A percentile compares a stretch with the other conserved stretches of the same genome.
Evolutionary conservation across 305 asterid species (phyloP).

Genomic region (Solanum aculeatissimum): DNA sequence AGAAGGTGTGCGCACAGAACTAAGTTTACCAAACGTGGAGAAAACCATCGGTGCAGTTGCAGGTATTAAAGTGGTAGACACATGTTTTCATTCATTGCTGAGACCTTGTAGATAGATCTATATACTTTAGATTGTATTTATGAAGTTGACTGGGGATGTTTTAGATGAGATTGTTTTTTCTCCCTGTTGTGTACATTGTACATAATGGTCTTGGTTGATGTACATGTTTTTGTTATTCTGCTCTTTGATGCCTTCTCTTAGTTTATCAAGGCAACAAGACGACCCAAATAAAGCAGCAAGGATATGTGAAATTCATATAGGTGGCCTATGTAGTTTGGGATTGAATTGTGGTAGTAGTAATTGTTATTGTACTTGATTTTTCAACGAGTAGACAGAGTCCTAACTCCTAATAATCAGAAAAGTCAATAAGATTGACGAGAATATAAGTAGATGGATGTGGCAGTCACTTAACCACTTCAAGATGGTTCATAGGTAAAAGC

Average conservation of each 20-base stretch:
- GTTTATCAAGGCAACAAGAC: not conserved
- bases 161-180: not conserved
- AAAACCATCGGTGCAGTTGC: constrained; percentile 90
- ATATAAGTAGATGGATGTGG: not conserved
- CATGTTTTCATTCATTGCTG: not conserved
- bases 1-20: constrained; percentile 97
- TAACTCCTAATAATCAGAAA: not conserved
- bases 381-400: not conserved
- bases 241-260: not conserved
- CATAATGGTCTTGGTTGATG: not conserved
- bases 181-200: not conserved
- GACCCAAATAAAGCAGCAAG: not conserved
- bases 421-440: not conserved
- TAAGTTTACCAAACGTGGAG: constrained; percentile 87
- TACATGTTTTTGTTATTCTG: not conserved
- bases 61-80: constrained; percentile 35
- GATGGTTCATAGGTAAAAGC: not conserved
- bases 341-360: not conserved
- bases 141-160: not conserved
- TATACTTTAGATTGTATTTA: not conserved
- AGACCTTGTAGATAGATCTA: not conserved
- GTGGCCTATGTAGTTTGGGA: not conserved
- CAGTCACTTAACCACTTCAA: not conserved
- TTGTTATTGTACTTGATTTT: not conserved
- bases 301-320: not conserved